A percentile compares a stretch with the other conserved stretches of the same genome.
These are phyloP conservation scores for Kazachstania psychrophila DNA, from an alignment of 805 yeast genomes.

Conservation along the genomic window DNA sequence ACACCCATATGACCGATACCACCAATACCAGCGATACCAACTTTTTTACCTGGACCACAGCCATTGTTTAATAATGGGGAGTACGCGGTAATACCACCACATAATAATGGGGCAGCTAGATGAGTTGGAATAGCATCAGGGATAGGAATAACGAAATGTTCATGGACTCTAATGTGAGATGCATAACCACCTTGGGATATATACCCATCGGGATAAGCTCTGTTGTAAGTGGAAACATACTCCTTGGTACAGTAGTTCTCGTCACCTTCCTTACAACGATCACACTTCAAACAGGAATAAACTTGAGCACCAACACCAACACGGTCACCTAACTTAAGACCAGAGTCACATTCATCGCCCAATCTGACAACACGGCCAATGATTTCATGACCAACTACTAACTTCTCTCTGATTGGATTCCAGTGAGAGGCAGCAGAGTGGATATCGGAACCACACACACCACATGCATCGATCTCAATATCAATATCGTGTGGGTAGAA, in stretches of 20 bases:
- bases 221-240: conserved; percentile 40
- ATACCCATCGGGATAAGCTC: conserved; percentile 38
- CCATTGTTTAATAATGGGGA: conserved; percentile 53
- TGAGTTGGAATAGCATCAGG: conserved; percentile 46
- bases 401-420: conserved; percentile 20
- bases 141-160: conserved; percentile 52
- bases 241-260: conserved; percentile 49
- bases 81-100: conserved; percentile 70
- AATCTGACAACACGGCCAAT: conserved; percentile 49
- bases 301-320: conserved; percentile 76
- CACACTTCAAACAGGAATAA: conserved; percentile 54
- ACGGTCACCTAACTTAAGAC: conserved; percentile 55
- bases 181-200: conserved; percentile 60
- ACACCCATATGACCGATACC: conserved; percentile 51
- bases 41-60: conserved; percentile 40
- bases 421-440: conserved; percentile 21
- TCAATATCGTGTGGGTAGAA: conserved; percentile 41
- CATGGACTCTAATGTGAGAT: conserved; percentile 53
- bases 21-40: conserved; percentile 49
- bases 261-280: conserved; percentile 44
- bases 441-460: conserved; percentile 57
- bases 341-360: conserved; percentile 44
- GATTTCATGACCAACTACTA: conserved; percentile 59
- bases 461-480: conserved; percentile 51
- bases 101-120: conserved; percentile 61